These are phyloP conservation scores for Populus ilicifolia DNA, from an alignment of 345 rosid species.

Conservation along the genomic window DNA sequence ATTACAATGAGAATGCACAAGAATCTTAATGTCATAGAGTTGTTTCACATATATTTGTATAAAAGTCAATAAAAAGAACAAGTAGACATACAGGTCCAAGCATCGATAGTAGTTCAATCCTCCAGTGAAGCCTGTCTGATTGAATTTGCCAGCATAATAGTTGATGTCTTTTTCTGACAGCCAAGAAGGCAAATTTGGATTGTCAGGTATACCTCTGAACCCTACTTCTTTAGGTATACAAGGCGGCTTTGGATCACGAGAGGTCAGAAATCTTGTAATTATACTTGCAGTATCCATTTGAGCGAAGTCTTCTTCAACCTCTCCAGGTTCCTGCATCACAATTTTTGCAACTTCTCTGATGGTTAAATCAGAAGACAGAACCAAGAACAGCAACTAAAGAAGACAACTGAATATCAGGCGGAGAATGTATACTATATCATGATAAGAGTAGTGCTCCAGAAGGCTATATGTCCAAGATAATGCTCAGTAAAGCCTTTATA, in stretches of 20 bases:
- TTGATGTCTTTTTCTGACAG: slow-evolving; percentile 59
- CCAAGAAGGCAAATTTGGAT: slow-evolving; percentile 65
- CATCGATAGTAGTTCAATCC: slow-evolving; percentile 79
- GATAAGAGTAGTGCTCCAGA: not conserved
- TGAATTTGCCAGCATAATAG: slow-evolving; percentile 55
- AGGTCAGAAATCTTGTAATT: slow-evolving; percentile 37
- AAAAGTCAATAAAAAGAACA: not conserved
- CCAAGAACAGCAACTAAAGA: not conserved
- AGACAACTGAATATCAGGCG: not conserved
- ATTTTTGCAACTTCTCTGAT: slow-evolving; percentile 5
- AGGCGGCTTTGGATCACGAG: slow-evolving; percentile 47
- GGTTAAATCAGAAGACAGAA: not conserved
- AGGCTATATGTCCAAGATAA: not conserved
- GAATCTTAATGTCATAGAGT: not conserved
- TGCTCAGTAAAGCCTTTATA: not conserved
- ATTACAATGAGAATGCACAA: not conserved
- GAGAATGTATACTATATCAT: not conserved
- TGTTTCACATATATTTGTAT: not conserved
- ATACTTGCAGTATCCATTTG: slow-evolving; percentile 46
- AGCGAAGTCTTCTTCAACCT: slow-evolving; percentile 69
- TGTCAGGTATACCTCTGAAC: slow-evolving; percentile 46
- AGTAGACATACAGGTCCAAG: slow-evolving; percentile 48
- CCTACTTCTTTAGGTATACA: slow-evolving; percentile 54
- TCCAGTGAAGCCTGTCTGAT: slow-evolving; percentile 73
- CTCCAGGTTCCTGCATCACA: slow-evolving; percentile 58